Percentiles rank a stretch among this genome's conserved stretches.
phyloP scores from a whole-genome alignment of 495 filamentous ascomycete species.

The Penicillium lividum region DNA sequence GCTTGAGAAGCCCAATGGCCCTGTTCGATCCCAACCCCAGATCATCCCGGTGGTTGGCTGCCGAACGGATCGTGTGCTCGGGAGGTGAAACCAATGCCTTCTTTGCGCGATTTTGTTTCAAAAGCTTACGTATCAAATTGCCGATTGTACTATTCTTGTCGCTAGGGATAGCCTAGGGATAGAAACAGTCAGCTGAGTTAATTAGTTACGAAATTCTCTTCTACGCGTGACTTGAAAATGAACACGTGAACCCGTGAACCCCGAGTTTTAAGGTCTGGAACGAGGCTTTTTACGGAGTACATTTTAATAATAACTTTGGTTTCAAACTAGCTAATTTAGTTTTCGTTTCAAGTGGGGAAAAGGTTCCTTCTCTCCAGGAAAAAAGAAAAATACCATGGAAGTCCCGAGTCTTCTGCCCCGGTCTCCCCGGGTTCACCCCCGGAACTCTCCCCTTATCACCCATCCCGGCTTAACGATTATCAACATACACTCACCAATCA shows the following conservation, averaged over 20 bases:
- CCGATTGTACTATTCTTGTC: background rate
- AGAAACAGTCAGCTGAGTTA: constrained; percentile 22
- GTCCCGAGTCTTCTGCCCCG: constrained; percentile 7
- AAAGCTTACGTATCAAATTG: constrained; percentile 22
- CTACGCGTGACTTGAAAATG: constrained; percentile 25
- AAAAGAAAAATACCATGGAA: background rate
- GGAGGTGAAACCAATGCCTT: constrained; percentile 7
- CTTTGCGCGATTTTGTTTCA: constrained; percentile 28
- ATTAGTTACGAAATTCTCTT: constrained; percentile 2
- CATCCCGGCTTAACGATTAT: constrained; percentile 24
- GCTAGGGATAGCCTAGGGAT: background rate
- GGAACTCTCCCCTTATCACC: constrained; percentile 15
- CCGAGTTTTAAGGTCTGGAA: constrained; percentile 8
- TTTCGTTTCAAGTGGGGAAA: background rate
- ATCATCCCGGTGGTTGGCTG: constrained; percentile 29
- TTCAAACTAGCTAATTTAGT: background rate
- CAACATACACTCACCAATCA: constrained; percentile 15
- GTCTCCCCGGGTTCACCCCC: constrained; percentile 14
- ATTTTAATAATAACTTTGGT: background rate
- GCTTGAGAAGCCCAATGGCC: constrained; percentile 2
- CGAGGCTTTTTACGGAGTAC: constrained; percentile 3
- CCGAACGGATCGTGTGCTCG: constrained; percentile 28
- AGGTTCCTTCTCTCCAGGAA: background rate
- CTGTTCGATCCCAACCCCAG: constrained; percentile 25
- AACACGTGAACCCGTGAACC: background rate